Conservation (phyloP, 176 grass and related monocot species). For the Zoysia japonica region DNA sequence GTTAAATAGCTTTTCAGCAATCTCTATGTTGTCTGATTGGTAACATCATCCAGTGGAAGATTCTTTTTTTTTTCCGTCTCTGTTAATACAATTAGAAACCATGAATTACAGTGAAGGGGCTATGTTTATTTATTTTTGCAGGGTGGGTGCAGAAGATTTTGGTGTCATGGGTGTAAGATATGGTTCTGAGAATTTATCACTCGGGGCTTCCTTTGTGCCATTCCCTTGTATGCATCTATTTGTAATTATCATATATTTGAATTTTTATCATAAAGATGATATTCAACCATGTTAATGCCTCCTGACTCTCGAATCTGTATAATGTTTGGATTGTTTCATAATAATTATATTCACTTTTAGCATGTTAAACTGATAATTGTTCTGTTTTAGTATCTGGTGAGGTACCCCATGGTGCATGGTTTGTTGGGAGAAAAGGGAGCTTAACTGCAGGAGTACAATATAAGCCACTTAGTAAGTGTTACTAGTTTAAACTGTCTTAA, state of each 20-base stretch:
- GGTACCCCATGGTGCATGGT: slow-evolving; percentile 66
- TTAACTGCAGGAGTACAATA: slow-evolving; percentile 77
- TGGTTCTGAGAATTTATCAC: slow-evolving; percentile 83
- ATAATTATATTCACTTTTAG: slow-evolving; percentile 34
- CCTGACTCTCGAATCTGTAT: slow-evolving; percentile 26
- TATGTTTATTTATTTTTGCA: slow-evolving; percentile 44
- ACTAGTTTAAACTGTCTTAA: background rate
- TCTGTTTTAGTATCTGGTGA: slow-evolving; percentile 59
- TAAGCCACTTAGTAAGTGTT: slow-evolving; percentile 68
- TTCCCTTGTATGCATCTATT: slow-evolving; percentile 62
- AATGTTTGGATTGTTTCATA: background rate
- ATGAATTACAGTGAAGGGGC: slow-evolving; percentile 8
- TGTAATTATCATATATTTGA: slow-evolving; percentile 14
- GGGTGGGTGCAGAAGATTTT: slow-evolving; percentile 72
- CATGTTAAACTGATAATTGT: slow-evolving; percentile 30
- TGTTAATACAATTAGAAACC: slow-evolving; percentile 21
- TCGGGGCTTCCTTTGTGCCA: slow-evolving; percentile 82
- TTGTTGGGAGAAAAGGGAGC: slow-evolving; percentile 67
- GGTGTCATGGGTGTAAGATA: slow-evolving; percentile 82
- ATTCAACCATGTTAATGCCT: slow-evolving; percentile 23
- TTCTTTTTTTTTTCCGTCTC: slow-evolving; percentile 19
- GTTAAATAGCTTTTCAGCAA: slow-evolving; percentile 29
- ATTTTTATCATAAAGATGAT: slow-evolving; percentile 36
- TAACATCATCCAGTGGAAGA: background rate
- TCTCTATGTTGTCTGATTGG: slow-evolving; percentile 19